phyloP scores from a whole-genome alignment of 108 stramenopile species.

The Parietichytrium sp. region DNA sequence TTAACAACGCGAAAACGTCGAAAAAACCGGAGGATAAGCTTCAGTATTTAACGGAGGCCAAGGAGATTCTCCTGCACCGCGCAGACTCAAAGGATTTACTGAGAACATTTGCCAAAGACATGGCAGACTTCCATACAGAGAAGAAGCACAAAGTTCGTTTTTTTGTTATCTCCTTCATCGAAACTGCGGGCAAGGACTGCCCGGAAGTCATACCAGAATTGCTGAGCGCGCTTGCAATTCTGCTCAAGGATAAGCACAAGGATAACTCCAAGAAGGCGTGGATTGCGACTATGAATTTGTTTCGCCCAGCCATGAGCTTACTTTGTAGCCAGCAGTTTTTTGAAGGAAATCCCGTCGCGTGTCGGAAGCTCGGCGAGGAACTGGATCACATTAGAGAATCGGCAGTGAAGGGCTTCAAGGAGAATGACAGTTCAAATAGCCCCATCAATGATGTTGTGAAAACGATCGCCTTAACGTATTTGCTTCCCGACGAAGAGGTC shows the following conservation, averaged over 20 bases:
- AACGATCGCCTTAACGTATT: neutral
- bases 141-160: neutral
- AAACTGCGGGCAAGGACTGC: constrained; percentile 16
- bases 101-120: neutral
- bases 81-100: constrained; percentile 27
- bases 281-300: constrained; percentile 10
- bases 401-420: neutral
- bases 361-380: neutral
- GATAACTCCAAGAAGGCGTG: constrained; percentile 5
- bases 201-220: constrained; percentile 27
- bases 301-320: constrained; percentile 8
- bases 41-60: constrained; percentile 22
- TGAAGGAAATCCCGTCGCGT: neutral
- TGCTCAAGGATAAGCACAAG: constrained; percentile 11
- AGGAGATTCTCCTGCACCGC: constrained; percentile 1
- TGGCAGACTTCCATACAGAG: constrained; percentile 5
- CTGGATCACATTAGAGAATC: neutral
- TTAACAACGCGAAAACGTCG: constrained; percentile 22
- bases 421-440: neutral
- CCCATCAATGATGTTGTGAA: constrained; percentile 13
- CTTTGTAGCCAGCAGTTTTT: neutral
- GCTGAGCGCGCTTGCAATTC: neutral
- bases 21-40: neutral
- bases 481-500: neutral
- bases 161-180: constrained; percentile 21